Conservation (phyloP, 176 grass and related monocot genomes). For the Otatea glauca region DNA sequence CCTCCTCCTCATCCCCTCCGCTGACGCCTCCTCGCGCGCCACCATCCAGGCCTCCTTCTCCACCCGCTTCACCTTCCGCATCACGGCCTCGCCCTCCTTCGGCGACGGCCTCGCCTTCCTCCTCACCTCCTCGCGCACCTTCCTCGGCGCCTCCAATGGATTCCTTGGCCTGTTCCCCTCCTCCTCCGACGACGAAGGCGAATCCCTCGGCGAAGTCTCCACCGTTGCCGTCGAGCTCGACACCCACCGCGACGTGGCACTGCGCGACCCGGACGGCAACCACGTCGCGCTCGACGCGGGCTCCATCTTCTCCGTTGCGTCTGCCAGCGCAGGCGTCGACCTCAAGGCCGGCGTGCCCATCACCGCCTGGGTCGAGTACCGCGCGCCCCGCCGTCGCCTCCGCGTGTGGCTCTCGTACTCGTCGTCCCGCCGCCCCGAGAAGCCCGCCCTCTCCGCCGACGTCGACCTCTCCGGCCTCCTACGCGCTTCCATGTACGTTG, state of each 20-base stretch:
- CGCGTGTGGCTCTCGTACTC: constrained; percentile 61
- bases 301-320: constrained; percentile 61
- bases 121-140: constrained; percentile 59
- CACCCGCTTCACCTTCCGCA: constrained; percentile 66
- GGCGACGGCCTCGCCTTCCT: constrained; percentile 62
- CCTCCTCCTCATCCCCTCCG: constrained; percentile 49
- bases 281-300: constrained; percentile 63
- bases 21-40: background rate
- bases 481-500: constrained; percentile 63
- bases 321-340: constrained; percentile 46
- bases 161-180: constrained; percentile 60
- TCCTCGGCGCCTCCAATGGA: constrained; percentile 52
- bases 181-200: constrained; percentile 37
- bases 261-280: constrained; percentile 66
- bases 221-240: constrained; percentile 65
- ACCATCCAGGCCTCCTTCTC: constrained; percentile 52
- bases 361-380: constrained; percentile 69
- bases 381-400: constrained; percentile 36
- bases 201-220: constrained; percentile 25
- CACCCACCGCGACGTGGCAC: constrained; percentile 49
- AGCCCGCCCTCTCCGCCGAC: constrained; percentile 52
- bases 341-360: constrained; percentile 55
- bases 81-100: constrained; percentile 51
- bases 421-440: constrained; percentile 41
- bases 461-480: constrained; percentile 66